Conservation (phyloP, 2,329 filamentous ascomycete species). For the Paraphoma chrysanthemicola region DNA sequence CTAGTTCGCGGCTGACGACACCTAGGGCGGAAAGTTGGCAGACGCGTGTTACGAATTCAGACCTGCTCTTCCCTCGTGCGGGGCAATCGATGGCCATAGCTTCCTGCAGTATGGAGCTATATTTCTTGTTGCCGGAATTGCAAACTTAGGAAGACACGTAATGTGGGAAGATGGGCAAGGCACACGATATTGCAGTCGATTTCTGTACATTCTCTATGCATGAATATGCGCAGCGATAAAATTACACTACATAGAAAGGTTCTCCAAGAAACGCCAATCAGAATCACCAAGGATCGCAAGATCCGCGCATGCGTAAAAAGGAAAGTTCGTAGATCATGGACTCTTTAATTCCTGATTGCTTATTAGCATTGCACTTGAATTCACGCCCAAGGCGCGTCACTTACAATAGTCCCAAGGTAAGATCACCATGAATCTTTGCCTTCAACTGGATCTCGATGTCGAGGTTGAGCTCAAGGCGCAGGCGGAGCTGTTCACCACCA, state of each 20-base stretch:
- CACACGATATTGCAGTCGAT: too few relatives aligned
- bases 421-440: constrained; percentile 69
- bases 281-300: constrained; percentile 16
- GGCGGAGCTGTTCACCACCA: constrained; percentile 60
- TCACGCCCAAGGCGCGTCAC: constrained; percentile 22
- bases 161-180: neutral
- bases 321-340: constrained; percentile 24
- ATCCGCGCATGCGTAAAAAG: neutral
- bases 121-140: neutral
- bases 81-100: constrained; percentile 16
- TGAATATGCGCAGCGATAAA: constrained; percentile 21
- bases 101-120: constrained; percentile 6
- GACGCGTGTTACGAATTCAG: constrained; percentile 4
- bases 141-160: too few relatives aligned
- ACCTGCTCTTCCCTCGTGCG: neutral
- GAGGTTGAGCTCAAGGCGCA: constrained; percentile 66
- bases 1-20: constrained; percentile 23
- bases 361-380: constrained; percentile 18
- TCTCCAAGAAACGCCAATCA: constrained; percentile 33
- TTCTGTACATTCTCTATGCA: neutral
- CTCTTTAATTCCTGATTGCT: constrained; percentile 37
- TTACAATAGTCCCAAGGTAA: constrained; percentile 64
- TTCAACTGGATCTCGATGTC: constrained; percentile 70
- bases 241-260: constrained; percentile 29
- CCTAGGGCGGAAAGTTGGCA: constrained; percentile 29